A percentile compares a stretch with the other conserved stretches of the same genome.
phyloP scores from a whole-genome alignment of 2,329 filamentous ascomycete species.

The Chrysoporthe cubensis region DNA sequence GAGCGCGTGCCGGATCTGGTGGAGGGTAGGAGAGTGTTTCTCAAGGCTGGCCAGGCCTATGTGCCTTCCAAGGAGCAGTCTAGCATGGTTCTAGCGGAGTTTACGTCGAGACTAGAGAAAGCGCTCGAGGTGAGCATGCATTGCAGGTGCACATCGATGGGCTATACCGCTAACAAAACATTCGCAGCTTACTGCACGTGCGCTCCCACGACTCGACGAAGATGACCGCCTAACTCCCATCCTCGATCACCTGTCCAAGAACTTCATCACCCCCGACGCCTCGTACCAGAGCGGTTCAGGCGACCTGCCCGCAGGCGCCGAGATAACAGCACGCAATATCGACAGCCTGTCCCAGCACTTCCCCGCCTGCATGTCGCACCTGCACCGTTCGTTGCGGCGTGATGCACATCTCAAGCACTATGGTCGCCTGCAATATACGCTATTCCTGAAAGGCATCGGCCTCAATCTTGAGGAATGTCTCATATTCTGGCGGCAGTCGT shows the following conservation, averaged over 20 bases:
- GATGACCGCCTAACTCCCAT: constrained; percentile 82
- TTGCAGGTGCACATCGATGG: constrained; percentile 13
- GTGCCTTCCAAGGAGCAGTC: constrained; percentile 86
- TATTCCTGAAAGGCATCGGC: constrained; percentile 96
- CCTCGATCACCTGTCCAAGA: constrained; percentile 82
- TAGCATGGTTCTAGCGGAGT: constrained; percentile 89
- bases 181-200: constrained; percentile 78
- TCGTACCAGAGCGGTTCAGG: constrained; percentile 71
- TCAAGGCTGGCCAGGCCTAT: constrained; percentile 84
- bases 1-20: constrained; percentile 88
- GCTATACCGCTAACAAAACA: constrained; percentile 19
- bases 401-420: constrained; percentile 93
- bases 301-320: constrained; percentile 65
- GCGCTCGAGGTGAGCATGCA: constrained; percentile 71
- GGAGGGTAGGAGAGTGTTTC: constrained; percentile 74
- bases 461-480: constrained; percentile 90
- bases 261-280: constrained; percentile 90
- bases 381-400: constrained; percentile 83
- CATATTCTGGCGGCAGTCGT: constrained; percentile 85
- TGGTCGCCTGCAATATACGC: constrained; percentile 88
- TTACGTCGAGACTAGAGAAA: constrained; percentile 76
- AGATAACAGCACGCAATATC: constrained; percentile 78
- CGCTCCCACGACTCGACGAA: constrained; percentile 89
- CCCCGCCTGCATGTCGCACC: constrained; percentile 90
- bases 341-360: constrained; percentile 81